Percentiles rank a stretch among this genome's conserved stretches.
Evolutionary conservation across 495 filamentous ascomycete species (phyloP).

Genomic region (Delitschia confertaspora): DNA sequence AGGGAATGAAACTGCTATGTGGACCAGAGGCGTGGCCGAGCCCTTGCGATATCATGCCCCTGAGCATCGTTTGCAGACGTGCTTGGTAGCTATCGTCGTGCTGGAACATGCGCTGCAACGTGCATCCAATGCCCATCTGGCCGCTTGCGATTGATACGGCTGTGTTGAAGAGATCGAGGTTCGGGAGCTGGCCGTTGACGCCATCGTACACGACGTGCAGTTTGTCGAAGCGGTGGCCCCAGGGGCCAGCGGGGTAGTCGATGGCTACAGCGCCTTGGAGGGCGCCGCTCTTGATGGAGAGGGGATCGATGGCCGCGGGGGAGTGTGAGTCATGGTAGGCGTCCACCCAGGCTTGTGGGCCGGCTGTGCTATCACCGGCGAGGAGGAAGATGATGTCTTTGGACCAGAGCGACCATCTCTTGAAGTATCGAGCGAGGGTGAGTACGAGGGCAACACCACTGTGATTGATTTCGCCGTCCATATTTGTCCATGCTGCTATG

Average conservation of each 20-base stretch:
- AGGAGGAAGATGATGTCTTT: slow-evolving; percentile 96
- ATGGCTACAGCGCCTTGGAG: slow-evolving; percentile 87
- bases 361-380: slow-evolving; percentile 77
- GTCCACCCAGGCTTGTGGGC: slow-evolving; percentile 93
- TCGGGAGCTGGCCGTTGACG: slow-evolving; percentile 90
- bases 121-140: slow-evolving; percentile 81
- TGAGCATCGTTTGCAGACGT: slow-evolving; percentile 78
- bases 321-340: slow-evolving; percentile 88
- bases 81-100: slow-evolving; percentile 76
- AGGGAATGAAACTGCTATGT: slow-evolving; percentile 93
- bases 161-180: slow-evolving; percentile 91
- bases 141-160: slow-evolving; percentile 78
- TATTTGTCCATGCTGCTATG: slow-evolving; percentile 80
- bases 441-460: slow-evolving; percentile 79
- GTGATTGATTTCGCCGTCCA: slow-evolving; percentile 67
- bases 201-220: slow-evolving; percentile 92
- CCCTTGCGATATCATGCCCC: slow-evolving; percentile 87
- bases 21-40: slow-evolving; percentile 84
- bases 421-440: slow-evolving; percentile 88
- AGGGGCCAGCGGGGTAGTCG: slow-evolving; percentile 65
- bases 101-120: slow-evolving; percentile 76
- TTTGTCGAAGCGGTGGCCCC: slow-evolving; percentile 70
- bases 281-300: slow-evolving; percentile 84
- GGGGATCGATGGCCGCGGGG: slow-evolving; percentile 54
- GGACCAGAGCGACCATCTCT: slow-evolving; percentile 94